phyloP scores from a whole-genome alignment of 225 moss, liverwort and hornwort genomes.

The Marchantia polymorpha region DNA sequence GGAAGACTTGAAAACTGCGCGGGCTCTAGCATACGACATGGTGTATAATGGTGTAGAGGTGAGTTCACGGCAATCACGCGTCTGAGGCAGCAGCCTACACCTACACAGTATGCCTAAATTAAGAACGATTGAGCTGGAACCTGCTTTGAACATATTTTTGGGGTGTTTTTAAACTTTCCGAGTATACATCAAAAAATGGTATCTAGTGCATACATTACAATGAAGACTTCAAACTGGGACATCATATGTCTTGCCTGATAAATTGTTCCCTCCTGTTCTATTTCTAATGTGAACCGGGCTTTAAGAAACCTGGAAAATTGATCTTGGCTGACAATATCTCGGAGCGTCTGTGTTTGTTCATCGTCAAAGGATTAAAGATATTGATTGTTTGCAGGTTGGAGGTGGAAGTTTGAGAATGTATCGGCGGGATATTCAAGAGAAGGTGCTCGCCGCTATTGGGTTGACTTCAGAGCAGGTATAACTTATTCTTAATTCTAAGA shows the following conservation, averaged over 20 bases:
- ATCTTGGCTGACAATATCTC: neutral
- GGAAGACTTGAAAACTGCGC: slow-evolving; percentile 76
- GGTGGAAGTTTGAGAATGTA: slow-evolving; percentile 98
- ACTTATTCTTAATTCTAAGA: neutral
- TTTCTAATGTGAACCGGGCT: neutral
- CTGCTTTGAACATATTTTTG: neutral
- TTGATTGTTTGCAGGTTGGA: slow-evolving; percentile 54
- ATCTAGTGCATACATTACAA: neutral
- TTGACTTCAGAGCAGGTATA: slow-evolving; percentile 74
- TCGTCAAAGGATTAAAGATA: neutral
- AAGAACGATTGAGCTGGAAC: neutral
- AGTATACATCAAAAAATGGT: neutral
- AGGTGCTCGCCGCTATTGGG: slow-evolving; percentile 79
- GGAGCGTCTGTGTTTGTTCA: neutral
- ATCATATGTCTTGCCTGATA: neutral
- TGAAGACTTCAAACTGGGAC: neutral
- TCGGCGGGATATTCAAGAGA: slow-evolving; percentile 85
- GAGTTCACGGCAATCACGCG: neutral
- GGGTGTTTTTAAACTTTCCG: neutral
- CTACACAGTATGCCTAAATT: no score
- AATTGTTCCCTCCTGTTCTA: neutral
- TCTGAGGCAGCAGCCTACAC: neutral
- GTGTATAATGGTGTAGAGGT: slow-evolving; percentile 99
- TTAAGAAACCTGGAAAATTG: neutral
- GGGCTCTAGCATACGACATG: slow-evolving; percentile 95